Evolutionary conservation across 228 moss, liverwort and hornwort genomes (phyloP), one percentile per base, ranked within the genome.

Genomic region (Sphagnum fallax): DNA sequence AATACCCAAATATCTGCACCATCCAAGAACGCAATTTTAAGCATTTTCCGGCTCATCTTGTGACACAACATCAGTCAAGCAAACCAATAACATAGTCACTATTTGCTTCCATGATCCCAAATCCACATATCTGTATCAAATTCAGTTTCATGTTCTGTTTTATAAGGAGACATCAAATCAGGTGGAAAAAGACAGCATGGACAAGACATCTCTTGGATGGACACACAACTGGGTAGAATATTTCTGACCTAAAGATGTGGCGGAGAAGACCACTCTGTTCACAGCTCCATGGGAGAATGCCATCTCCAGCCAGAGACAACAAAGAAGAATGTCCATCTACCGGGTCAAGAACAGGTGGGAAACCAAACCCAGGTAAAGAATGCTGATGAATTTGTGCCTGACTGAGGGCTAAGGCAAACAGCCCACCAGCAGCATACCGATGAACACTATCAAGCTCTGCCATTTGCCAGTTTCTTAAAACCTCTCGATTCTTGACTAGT

Each of bases 351-450:
- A 60, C 52, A 53, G 52, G 57, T 32, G 32, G 32, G 32, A 32
- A 32, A 62, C 72, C 74, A 52, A 75, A 14, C 73, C 75, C 80
- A 76, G 75, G 76, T 49, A 76, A 75, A 32, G 71, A 69, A 16
- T 67, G 75, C 75, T 82, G 84, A 67, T 82, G 88, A 67, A 74
- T 66, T 73, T 88, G 88, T 70, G 80, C 79, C 72, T 84, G 88
- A 52, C 74, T 80, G 47, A 88, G 65, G 57, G 88, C 88, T 13
- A 88, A 65, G 49, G 88, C 84, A n/a, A 84, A 78, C 51, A 87
- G 81, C 47, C 87, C 87, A 69, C 81, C 87, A 60, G 87, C 84
- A 60, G 84, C 87, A 58, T 87, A 87, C 12, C 84, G 84, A 81
- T 87, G 87, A 78, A 87, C 75, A 57, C 71, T 66, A 57, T 72